A percentile compares a stretch with the other conserved stretches of the same genome.
Conservation (phyloP, 768 basidiomycete genomes). For the Coprinopsis strossmayeri region DNA sequence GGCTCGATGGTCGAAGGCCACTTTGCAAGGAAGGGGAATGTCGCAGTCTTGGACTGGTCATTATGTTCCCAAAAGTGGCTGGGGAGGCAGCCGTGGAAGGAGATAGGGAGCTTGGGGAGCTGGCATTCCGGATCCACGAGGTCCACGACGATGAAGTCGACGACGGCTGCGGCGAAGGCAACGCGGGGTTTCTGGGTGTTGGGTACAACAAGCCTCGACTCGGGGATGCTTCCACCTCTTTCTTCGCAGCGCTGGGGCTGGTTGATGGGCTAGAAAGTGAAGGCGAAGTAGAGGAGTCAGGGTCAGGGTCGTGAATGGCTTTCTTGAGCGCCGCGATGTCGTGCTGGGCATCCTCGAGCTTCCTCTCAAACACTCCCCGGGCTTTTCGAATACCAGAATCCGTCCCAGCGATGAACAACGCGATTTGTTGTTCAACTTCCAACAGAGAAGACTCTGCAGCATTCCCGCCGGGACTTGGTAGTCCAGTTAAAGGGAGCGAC, state of each 20-base stretch:
- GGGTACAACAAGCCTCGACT: conserved; percentile 5
- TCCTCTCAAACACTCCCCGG: conserved; percentile 41
- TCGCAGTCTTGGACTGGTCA: conserved; percentile 57
- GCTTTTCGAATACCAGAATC: conserved; percentile 43
- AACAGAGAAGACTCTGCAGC: not conserved
- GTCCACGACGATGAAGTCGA: conserved; percentile 38
- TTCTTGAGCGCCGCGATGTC: conserved; percentile 69
- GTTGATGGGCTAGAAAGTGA: conserved; percentile 6
- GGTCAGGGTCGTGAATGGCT: conserved; percentile 41
- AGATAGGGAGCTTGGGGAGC: conserved; percentile 21
- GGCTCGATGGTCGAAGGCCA: conserved; percentile 9
- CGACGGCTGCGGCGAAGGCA: not conserved
- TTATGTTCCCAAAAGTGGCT: conserved; percentile 60
- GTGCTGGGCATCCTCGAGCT: conserved; percentile 68
- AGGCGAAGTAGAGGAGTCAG: not conserved
- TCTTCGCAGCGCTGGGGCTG: conserved; percentile 1
- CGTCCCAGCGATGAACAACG: conserved; percentile 49
- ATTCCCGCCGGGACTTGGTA: not conserved
- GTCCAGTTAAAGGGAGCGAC: not conserved
- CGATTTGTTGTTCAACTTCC: conserved; percentile 40
- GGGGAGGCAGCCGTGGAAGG: conserved; percentile 28
- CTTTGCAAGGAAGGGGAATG: conserved; percentile 36
- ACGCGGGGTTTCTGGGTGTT: not conserved
- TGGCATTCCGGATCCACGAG: conserved; percentile 43
- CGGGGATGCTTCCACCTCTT: conserved; percentile 10